Evolutionary conservation across 1,284 basidiomycete species (phyloP).

Genomic region (Cutaneotrichosporon mucoides): DNA sequence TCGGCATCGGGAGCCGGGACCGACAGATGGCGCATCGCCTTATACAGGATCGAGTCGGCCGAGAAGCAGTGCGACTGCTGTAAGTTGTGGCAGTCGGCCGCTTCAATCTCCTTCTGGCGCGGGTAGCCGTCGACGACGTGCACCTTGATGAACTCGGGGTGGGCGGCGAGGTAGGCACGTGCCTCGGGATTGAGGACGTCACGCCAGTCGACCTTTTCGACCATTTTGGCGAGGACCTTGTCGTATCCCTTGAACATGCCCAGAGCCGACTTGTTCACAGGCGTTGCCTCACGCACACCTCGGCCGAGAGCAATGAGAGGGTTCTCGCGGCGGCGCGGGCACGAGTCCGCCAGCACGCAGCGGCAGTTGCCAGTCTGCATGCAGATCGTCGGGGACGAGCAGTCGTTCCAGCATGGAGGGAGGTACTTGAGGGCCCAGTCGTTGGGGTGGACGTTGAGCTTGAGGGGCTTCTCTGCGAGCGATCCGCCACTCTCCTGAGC

Average conservation of each 20-base stretch:
- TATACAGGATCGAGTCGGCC: constrained; percentile 47
- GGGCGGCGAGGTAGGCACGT: constrained; percentile 30
- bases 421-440: constrained; percentile 43
- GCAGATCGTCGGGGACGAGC: constrained; percentile 44
- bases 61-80: constrained; percentile 45
- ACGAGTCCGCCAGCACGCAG: constrained; percentile 45
- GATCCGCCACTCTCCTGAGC: background rate
- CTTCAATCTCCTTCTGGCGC: constrained; percentile 36
- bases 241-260: constrained; percentile 28
- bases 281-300: constrained; percentile 4
- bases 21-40: constrained; percentile 39
- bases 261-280: constrained; percentile 17
- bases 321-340: constrained; percentile 35
- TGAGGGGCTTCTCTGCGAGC: background rate
- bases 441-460: constrained; percentile 17
- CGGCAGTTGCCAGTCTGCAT: constrained; percentile 48
- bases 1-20: constrained; percentile 49
- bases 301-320: constrained; percentile 28
- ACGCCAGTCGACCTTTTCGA: constrained; percentile 34
- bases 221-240: constrained; percentile 27
- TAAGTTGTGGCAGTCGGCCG: constrained; percentile 41
- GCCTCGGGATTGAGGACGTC: constrained; percentile 45
- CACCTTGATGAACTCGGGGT: constrained; percentile 42
- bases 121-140: constrained; percentile 43
- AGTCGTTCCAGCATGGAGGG: constrained; percentile 48